Base-by-base conservation (phyloP, 306 rosid species). In the Notholithocarpus densiflorus region DNA sequence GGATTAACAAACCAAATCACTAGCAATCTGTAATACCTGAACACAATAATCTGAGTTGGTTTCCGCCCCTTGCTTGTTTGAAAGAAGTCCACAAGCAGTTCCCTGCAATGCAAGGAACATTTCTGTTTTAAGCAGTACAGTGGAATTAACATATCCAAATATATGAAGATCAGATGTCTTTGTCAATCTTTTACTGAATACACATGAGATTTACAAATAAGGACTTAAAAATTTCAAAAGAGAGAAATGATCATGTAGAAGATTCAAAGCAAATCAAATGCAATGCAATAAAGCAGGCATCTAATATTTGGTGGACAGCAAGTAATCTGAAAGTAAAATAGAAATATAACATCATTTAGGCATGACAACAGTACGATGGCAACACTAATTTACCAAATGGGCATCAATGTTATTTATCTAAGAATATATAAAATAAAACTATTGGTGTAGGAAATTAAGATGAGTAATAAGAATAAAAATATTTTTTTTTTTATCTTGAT, bases 11-110 rank as follows among this genome's bases (percentile, higher is more conserved):
- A 48, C 65, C 54, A 31, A 64, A 29, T 29, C 70, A 29, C 32
- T 9, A 29, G 18, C 52, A 71, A 71, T 77, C 75, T 79, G 26
- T 78, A 70, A 75, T 74, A 94, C 98, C 97, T 94, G 97, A 94
- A 94, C 61, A 92, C 77, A 83, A 94, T 87, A 78, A 94, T 86
- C 87, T 94, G 98, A 71, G 87, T 75, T 69, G 98, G 97, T 79
- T 89, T 94, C 55, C 75, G 89, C 23, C 83, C 74, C n/a, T 77
- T 72, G 85, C 97, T 91, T 21, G 98, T 84, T 5, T 29, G 26
- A 82, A 84, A 94, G 85, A 94, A 92, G 85, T 94, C 98, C 62
- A 90, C 61, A 76, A 94, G 97, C 85, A 92, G 88, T 86, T 94
- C 98, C 77, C 98, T 94, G 93, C 88, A 87, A 74, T 75, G 23